These are phyloP conservation scores for Russula dissimulans DNA, from an alignment of 768 basidiomycete species.

Conservation along the genomic window DNA sequence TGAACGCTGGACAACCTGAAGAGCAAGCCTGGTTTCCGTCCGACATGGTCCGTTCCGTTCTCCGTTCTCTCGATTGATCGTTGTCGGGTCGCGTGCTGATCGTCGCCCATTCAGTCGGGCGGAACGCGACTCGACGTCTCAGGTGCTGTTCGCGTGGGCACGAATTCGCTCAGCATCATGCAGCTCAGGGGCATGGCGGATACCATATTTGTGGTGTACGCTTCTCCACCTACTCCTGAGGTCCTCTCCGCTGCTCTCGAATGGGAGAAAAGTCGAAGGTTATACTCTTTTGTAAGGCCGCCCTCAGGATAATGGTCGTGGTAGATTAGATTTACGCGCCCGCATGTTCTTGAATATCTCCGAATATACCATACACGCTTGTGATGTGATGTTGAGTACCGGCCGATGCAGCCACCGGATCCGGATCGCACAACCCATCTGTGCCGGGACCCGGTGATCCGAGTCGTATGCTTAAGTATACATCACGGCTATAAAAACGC, in stretches of 20 bases:
- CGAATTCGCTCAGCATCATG: conserved; percentile 10
- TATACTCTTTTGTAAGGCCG: not conserved
- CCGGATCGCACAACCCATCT: too few relatives aligned
- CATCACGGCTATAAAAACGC: not conserved
- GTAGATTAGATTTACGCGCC: not conserved
- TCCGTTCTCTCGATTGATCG: not conserved
- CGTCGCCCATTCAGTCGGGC: not conserved
- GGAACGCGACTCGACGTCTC: conserved; percentile 12
- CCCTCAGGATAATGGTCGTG: not conserved
- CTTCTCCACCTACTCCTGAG: conserved; percentile 2
- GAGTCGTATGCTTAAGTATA: too few relatives aligned
- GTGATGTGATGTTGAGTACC: too few relatives aligned
- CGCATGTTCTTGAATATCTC: not conserved
- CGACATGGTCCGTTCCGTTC: conserved; percentile 11
- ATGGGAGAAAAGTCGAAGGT: conserved; percentile 5
- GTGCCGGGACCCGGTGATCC: too few relatives aligned
- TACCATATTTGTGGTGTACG: conserved; percentile 11
- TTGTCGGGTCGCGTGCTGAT: not conserved
- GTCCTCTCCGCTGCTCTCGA: not conserved
- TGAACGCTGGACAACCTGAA: conserved; percentile 7
- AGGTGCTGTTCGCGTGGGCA: conserved; percentile 5
- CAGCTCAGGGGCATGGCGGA: conserved; percentile 13
- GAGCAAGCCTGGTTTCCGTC: conserved; percentile 9
- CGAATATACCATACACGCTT: not conserved
- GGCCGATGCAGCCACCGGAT: too few relatives aligned